Conservation (phyloP, 495 filamentous ascomycete species). For the Penicillium waksmanii region DNA sequence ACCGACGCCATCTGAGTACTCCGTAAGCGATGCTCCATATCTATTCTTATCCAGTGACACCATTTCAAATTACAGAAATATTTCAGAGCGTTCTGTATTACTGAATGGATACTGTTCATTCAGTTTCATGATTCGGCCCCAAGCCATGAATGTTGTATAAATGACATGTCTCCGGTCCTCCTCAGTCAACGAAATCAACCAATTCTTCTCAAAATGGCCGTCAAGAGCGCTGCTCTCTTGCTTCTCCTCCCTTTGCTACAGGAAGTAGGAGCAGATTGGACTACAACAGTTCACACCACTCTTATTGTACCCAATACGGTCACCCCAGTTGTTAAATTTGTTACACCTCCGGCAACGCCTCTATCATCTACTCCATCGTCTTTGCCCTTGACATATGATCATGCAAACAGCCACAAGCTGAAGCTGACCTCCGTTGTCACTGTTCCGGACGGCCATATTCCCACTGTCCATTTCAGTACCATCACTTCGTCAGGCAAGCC, state of each 20-base stretch:
- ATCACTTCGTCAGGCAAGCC: not conserved
- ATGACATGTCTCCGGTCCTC: too few relatives aligned
- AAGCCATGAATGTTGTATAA: too few relatives aligned
- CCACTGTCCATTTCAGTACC: conserved; percentile 4
- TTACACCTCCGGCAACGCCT: not conserved
- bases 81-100: too few relatives aligned
- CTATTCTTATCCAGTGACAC: too few relatives aligned
- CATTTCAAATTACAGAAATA: too few relatives aligned
- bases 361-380: not conserved
- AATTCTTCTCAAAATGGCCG: too few relatives aligned
- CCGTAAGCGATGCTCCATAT: too few relatives aligned
- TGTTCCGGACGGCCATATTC: not conserved
- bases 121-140: too few relatives aligned
- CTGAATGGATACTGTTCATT: too few relatives aligned
- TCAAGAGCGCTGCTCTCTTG: too few relatives aligned
- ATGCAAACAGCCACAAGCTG: not conserved
- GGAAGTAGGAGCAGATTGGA: not conserved
- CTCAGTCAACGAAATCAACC: too few relatives aligned
- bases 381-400: not conserved
- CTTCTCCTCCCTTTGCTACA: not conserved
- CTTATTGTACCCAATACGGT: not conserved
- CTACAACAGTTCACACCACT: not conserved
- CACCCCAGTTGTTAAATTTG: not conserved
- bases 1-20: too few relatives aligned
- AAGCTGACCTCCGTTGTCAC: conserved; percentile 1